Percentiles rank a stretch among this genome's conserved stretches.
Conservation (phyloP, 768 basidiomycete species). For the Grammothele lineata region DNA sequence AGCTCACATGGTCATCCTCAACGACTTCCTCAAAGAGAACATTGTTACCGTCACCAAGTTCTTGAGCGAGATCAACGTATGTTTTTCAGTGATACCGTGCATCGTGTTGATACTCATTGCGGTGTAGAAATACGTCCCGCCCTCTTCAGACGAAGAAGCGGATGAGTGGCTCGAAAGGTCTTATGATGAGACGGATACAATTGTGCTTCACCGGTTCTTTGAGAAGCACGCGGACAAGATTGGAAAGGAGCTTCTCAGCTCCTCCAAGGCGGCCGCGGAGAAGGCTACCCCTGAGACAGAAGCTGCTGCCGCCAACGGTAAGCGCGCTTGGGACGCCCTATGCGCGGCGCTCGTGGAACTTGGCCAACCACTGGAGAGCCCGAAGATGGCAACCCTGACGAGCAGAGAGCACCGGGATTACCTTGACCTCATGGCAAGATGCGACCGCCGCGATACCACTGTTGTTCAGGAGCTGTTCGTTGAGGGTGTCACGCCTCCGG, state of each 20-base stretch:
- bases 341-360: slow-evolving; percentile 79
- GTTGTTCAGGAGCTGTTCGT: slow-evolving; percentile 65
- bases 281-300: slow-evolving; percentile 31
- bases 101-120: neutral
- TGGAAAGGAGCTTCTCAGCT: slow-evolving; percentile 79
- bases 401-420: slow-evolving; percentile 60
- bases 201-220: slow-evolving; percentile 81
- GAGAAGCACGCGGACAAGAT: slow-evolving; percentile 84
- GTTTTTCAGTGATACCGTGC: slow-evolving; percentile 18
- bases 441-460: slow-evolving; percentile 54
- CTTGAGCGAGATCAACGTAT: slow-evolving; percentile 69
- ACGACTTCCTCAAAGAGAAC: slow-evolving; percentile 67
- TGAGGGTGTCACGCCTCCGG: slow-evolving; percentile 31
- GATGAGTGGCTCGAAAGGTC: slow-evolving; percentile 75
- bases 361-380: slow-evolving; percentile 63
- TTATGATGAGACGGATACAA: slow-evolving; percentile 78
- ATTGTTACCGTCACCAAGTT: slow-evolving; percentile 73
- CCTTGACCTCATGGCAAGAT: slow-evolving; percentile 62
- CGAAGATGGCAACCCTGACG: slow-evolving; percentile 46
- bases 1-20: slow-evolving; percentile 76
- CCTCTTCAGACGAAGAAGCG: slow-evolving; percentile 51
- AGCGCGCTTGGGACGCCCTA: slow-evolving; percentile 79
- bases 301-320: slow-evolving; percentile 56
- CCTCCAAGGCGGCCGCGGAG: slow-evolving; percentile 48
- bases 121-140: slow-evolving; percentile 39